A percentile compares a stretch with the other conserved stretches of the same genome.
Conservation (phyloP, 2,329 filamentous ascomycete genomes). For the Trichoderma arundinaceum region DNA sequence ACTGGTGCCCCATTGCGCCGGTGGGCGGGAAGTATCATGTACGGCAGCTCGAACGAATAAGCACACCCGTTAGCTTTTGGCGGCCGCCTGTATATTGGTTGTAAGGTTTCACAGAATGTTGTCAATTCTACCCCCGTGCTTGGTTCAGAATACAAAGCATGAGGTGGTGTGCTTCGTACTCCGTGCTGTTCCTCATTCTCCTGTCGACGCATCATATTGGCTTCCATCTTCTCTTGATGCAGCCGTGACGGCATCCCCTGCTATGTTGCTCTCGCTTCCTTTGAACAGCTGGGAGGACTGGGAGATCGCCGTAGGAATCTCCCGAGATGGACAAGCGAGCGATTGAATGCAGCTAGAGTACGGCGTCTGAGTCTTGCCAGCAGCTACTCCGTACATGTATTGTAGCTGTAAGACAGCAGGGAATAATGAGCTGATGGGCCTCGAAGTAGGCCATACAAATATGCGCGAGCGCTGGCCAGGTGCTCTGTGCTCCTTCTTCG, state of each 20-base stretch:
- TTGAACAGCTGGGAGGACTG: not conserved
- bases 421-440: slow-evolving; percentile 19
- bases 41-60: slow-evolving; percentile 4
- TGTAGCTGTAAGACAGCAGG: slow-evolving; percentile 15
- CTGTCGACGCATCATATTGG: not conserved
- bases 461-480: not conserved
- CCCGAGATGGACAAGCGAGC: not conserved
- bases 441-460: not conserved
- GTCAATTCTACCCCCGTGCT: not conserved
- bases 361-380: not conserved
- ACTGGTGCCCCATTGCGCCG: slow-evolving; percentile 7
- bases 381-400: not conserved
- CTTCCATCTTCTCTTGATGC: not conserved
- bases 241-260: slow-evolving; percentile 5
- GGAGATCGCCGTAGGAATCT: slow-evolving; percentile 5
- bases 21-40: not conserved
- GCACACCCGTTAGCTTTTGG: not conserved
- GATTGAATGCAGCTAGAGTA: not conserved
- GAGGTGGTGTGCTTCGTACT: not conserved
- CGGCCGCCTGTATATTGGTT: not conserved
- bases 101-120: not conserved
- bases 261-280: slow-evolving; percentile 16
- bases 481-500: not conserved
- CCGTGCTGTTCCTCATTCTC: not conserved
- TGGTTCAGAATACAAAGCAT: not conserved